phyloP scores from a whole-genome alignment of 2,329 filamentous ascomycete genomes.

The Graphilbum ipis-grandicollis region DNA sequence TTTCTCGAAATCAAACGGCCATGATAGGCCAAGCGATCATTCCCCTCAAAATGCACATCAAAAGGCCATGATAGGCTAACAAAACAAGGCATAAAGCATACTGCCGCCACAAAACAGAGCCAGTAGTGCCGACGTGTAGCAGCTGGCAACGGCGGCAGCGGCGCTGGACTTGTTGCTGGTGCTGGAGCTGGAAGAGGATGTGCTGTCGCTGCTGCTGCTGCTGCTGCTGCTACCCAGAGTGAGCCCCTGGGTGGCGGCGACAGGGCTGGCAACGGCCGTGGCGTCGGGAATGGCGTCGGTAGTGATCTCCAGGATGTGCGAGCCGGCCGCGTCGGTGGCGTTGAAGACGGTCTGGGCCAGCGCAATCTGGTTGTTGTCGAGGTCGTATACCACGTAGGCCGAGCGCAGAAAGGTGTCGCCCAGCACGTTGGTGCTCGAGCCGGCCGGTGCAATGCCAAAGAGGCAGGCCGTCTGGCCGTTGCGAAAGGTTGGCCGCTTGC shows the following conservation, averaged over 20 bases:
- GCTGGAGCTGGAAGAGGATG: background rate
- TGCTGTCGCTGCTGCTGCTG: no score
- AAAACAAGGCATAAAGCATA: no score
- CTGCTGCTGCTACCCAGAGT: slow-evolving; percentile 3
- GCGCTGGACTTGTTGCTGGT: background rate
- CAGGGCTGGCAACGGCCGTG: slow-evolving; percentile 28
- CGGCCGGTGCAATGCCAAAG: slow-evolving; percentile 48
- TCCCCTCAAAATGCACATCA: no score
- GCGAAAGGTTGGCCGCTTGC: slow-evolving; percentile 29
- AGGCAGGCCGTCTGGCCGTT: slow-evolving; percentile 41
- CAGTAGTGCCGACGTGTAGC: no score
- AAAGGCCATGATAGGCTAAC: no score
- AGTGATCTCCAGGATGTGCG: slow-evolving; percentile 36
- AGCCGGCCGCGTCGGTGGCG: slow-evolving; percentile 23
- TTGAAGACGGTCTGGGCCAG: slow-evolving; percentile 52
- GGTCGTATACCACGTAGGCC: slow-evolving; percentile 60
- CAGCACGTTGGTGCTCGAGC: slow-evolving; percentile 38
- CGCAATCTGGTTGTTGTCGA: slow-evolving; percentile 54
- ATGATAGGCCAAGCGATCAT: no score
- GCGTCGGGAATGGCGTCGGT: slow-evolving; percentile 38
- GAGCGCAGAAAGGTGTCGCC: slow-evolving; percentile 62
- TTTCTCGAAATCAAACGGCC: no score
- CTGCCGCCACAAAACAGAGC: no score
- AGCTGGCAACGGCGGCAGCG: background rate
- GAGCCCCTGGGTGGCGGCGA: slow-evolving; percentile 29